Percentiles rank a stretch among this genome's conserved stretches.
These are phyloP conservation scores for Metarhizium humberi DNA, from an alignment of 2,329 filamentous ascomycete species.

Conservation along the genomic window DNA sequence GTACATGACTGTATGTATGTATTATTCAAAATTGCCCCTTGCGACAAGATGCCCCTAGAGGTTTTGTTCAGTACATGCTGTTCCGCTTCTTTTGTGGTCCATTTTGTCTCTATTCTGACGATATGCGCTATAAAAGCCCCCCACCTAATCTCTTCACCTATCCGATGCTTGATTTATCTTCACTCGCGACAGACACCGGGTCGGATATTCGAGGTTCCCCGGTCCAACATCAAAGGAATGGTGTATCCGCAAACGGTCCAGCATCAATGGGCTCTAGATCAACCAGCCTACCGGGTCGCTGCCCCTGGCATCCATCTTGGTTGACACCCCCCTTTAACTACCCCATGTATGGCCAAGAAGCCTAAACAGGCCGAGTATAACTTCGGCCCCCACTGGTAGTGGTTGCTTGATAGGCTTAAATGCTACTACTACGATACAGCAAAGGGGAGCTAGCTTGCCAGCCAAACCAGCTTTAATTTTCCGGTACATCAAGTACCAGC, in stretches of 20 bases:
- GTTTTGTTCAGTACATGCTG: not conserved
- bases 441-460: not conserved
- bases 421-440: too few species aligned
- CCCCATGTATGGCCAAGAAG: not conserved
- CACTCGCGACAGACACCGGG: not conserved
- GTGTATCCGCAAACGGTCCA: not conserved
- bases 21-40: not conserved
- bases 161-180: not conserved
- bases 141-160: not conserved
- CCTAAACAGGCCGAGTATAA: not conserved
- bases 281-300: slow-evolving; percentile 11
- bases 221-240: not conserved
- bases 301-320: slow-evolving; percentile 1
- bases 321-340: not conserved
- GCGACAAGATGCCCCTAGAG: not conserved
- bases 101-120: not conserved
- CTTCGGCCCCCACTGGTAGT: not conserved
- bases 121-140: not conserved
- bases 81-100: not conserved
- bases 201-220: not conserved
- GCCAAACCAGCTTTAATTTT: slow-evolving; percentile 6
- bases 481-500: slow-evolving; percentile 2
- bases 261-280: slow-evolving; percentile 8
- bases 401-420: not conserved
- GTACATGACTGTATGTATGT: not conserved